Base-by-base conservation (phyloP, 2,329 filamentous ascomycete genomes). In the Xylariaceae sp. region DNA sequence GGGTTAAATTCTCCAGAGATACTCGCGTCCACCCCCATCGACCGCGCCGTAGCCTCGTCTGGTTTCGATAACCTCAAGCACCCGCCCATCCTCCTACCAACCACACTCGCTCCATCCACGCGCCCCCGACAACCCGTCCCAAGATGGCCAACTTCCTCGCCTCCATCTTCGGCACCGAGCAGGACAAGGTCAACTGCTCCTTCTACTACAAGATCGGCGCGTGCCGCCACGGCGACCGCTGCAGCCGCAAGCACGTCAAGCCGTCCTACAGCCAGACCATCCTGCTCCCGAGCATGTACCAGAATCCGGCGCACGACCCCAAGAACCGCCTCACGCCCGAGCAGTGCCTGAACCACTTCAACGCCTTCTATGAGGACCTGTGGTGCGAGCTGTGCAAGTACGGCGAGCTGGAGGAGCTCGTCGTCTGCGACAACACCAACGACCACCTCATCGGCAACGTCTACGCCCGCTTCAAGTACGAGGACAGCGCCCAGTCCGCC, bases 161-260 rank as follows among this genome's bases (percentile, higher is more conserved):
- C 61, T 95, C 89, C 64, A 98, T 98, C 73, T 98, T 98, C 77
- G 93, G 93, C 62, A 98, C 93, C 22, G 93, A 98, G 78, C 93
- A 97, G 69, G 93, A 98, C 83, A 98, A 91, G 65, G 90, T 96
- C 74, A 96, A 97, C 79, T 96, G 93, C 80, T 93, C 87, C 43
- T 98, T 98, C 81, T 98, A 98, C 82, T 90, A 96, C 86, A 98
- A 98, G 76, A 98, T 98, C 68, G 93, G 93, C 65, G 93, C 93
- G 41, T 98, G 93, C 76, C 85, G 93, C 49, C 93, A 98, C 76
- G 93, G 93, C 64, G 93, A 98, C 72, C 88, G 93, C 62, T 98
- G 93, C 78, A 94, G 87, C 48, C 85, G 93, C 58, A 98, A 98
- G 70, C 93, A 98, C 70, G 93, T 98, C 74, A 98, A 98, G 74